Conservation (phyloP, 768 basidiomycete species). For the Trametes punicea region DNA sequence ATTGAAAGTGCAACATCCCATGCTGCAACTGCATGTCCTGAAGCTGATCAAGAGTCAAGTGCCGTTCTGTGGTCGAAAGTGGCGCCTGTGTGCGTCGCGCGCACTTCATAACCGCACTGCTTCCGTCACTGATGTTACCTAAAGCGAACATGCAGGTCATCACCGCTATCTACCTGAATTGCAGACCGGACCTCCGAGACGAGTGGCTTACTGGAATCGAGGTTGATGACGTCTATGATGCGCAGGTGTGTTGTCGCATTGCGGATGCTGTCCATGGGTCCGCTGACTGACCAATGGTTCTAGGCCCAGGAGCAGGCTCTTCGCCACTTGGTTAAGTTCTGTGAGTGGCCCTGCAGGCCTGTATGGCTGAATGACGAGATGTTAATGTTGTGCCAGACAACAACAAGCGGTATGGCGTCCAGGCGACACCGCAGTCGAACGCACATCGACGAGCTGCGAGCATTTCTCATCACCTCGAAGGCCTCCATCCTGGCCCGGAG, state of each 20-base stretch:
- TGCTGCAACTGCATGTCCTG: conserved; percentile 90
- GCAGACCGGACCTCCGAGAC: conserved; percentile 92
- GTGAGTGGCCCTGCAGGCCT: conserved; percentile 43
- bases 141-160: conserved; percentile 99
- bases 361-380: not conserved
- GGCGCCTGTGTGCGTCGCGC: conserved; percentile 79
- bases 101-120: conserved; percentile 2
- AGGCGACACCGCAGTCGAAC: conserved; percentile 47
- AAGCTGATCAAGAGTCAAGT: conserved; percentile 99
- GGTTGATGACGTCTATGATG: conserved; percentile 88
- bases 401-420: conserved; percentile 79
- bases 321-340: conserved; percentile 92
- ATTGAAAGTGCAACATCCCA: conserved; percentile 87
- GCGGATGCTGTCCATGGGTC: conserved; percentile 1
- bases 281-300: conserved; percentile 11
- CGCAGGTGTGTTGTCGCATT: conserved; percentile 55
- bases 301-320: conserved; percentile 95
- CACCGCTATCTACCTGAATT: conserved; percentile 96
- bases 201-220: conserved; percentile 96
- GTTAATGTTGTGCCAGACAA: conserved; percentile 85
- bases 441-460: conserved; percentile 80
- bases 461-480: conserved; percentile 79
- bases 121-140: not conserved
- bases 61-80: conserved; percentile 95
- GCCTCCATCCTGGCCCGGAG: conserved; percentile 70